phyloP scores from a whole-genome alignment of 495 filamentous ascomycete genomes.

The Sordaria brevicollis region DNA sequence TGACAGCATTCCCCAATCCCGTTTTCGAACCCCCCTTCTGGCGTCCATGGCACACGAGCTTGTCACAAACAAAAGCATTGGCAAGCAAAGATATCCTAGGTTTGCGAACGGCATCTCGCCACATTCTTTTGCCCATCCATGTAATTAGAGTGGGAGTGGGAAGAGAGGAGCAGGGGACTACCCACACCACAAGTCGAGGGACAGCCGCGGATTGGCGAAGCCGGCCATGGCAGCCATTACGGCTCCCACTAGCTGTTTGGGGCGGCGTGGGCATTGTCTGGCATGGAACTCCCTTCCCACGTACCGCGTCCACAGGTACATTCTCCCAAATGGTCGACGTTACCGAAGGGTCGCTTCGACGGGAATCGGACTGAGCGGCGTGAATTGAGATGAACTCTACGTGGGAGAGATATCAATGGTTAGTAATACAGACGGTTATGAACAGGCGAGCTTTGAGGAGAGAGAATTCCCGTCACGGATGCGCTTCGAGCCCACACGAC shows the following conservation, averaged over 20 bases:
- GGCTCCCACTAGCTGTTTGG: neutral
- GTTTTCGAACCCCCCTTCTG: neutral
- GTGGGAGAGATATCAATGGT: neutral
- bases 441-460: neutral
- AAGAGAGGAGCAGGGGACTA: neutral
- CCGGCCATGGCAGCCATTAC: neutral
- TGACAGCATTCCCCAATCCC: neutral
- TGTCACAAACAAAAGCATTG: neutral
- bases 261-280: neutral
- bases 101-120: neutral
- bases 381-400: neutral
- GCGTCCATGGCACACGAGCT: neutral
- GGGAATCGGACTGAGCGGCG: neutral
- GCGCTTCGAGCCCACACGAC: neutral
- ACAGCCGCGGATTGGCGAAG: neutral
- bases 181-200: neutral
- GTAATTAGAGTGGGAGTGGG: neutral
- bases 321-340: neutral
- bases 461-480: neutral
- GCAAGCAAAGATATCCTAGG: neutral
- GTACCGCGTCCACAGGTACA: neutral
- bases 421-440: neutral
- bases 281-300: neutral
- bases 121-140: neutral
- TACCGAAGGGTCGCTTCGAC: neutral